Conservation (phyloP, 2,329 filamentous ascomycete genomes). For the Neofusicoccum laricinum region DNA sequence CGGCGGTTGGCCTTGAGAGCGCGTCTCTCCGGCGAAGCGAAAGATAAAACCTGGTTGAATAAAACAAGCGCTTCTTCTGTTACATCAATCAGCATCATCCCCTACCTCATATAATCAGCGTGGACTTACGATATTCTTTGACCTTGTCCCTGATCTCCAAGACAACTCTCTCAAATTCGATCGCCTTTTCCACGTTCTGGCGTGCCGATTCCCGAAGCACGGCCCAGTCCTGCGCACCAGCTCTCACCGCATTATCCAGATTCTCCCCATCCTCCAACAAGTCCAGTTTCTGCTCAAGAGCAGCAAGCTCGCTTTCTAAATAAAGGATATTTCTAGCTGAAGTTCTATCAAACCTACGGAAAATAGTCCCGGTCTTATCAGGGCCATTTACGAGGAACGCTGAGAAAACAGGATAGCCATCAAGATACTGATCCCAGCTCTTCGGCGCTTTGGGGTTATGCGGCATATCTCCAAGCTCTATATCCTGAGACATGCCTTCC, state of each 20-base stretch:
- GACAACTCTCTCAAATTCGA: neutral
- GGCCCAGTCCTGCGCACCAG: neutral
- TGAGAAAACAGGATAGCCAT: neutral
- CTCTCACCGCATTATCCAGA: too few species aligned
- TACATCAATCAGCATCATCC: neutral
- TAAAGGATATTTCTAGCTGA: neutral
- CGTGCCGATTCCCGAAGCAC: neutral
- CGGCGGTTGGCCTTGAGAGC: neutral
- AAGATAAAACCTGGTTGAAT: neutral
- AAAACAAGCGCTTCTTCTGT: neutral
- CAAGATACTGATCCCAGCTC: neutral
- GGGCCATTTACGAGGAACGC: neutral
- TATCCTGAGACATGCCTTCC: neutral
- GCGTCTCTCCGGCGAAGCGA: neutral
- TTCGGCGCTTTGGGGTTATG: neutral
- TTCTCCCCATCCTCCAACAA: neutral
- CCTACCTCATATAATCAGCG: neutral
- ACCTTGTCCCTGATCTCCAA: neutral
- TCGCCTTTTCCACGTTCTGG: too few species aligned
- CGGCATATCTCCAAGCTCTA: neutral
- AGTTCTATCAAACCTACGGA: conserved; percentile 11
- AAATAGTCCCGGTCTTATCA: neutral
- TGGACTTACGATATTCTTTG: neutral
- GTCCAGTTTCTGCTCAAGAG: neutral
- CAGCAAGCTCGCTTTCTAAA: conserved; percentile 6